Evolutionary conservation across 1,284 basidiomycete species (phyloP).

Genomic region (Leccinum insolens): DNA sequence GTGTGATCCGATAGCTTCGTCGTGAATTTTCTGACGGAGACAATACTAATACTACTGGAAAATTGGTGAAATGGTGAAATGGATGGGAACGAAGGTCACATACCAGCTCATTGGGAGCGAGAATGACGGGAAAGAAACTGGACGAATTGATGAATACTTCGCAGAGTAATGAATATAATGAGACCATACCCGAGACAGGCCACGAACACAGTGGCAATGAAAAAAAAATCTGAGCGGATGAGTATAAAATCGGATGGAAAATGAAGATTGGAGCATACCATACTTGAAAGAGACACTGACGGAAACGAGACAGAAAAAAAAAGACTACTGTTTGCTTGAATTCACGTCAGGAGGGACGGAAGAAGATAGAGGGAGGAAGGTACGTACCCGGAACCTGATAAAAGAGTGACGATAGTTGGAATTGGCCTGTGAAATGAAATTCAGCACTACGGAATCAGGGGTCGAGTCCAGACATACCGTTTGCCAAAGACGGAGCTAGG

Average conservation of each 20-base stretch:
- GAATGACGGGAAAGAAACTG: background rate
- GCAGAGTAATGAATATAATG: background rate
- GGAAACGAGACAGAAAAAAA: conserved; percentile 1
- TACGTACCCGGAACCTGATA: background rate
- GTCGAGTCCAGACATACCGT: conserved; percentile 6
- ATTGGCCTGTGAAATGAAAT: background rate
- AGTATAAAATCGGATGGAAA: background rate
- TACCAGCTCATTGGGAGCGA: background rate
- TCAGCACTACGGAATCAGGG: conserved; percentile 1
- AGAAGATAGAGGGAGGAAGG: background rate
- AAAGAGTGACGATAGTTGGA: conserved; percentile 25
- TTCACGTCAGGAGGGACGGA: background rate
- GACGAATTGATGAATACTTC: background rate
- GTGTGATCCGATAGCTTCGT: no score
- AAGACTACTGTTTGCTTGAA: background rate
- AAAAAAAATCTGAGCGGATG: background rate
- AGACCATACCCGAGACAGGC: background rate
- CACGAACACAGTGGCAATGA: background rate
- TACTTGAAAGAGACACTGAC: background rate
- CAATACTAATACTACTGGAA: no score
- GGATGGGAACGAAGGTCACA: background rate
- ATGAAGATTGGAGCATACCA: background rate
- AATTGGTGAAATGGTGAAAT: no score
- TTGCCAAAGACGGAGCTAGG: background rate
- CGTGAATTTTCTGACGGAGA: no score